A percentile compares a stretch with the other conserved stretches of the same genome.
Evolutionary conservation across 1,139 yeast genomes (phyloP).

Genomic region (Starmera stellimalicola): DNA sequence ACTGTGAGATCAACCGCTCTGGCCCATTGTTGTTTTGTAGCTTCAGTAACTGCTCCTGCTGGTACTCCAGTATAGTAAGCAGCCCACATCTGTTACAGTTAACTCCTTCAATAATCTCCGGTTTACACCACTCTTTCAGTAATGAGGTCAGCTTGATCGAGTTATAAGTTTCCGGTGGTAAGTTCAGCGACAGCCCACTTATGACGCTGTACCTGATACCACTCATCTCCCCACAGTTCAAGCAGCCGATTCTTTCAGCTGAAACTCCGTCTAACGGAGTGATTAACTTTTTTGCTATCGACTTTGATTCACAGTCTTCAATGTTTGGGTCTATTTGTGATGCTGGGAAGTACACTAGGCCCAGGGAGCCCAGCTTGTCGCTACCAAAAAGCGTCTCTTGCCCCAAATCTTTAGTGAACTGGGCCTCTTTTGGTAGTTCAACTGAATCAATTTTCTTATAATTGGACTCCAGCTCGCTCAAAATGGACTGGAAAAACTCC

Average conservation of each 20-base stretch:
- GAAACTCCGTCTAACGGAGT: slow-evolving; percentile 89
- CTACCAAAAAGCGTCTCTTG: slow-evolving; percentile 33
- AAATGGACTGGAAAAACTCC: slow-evolving; percentile 78
- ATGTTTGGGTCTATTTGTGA: slow-evolving; percentile 64
- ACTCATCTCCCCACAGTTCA: slow-evolving; percentile 85
- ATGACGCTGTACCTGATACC: slow-evolving; percentile 78
- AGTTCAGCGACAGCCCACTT: slow-evolving; percentile 71
- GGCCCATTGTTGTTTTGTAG: slow-evolving; percentile 19
- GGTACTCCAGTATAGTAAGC: slow-evolving; percentile 44
- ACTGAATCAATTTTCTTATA: slow-evolving; percentile 14
- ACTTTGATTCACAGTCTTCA: slow-evolving; percentile 28
- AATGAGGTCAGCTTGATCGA: slow-evolving; percentile 44
- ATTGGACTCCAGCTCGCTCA: slow-evolving; percentile 67
- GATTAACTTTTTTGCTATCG: slow-evolving; percentile 45
- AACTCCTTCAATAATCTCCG: slow-evolving; percentile 85
- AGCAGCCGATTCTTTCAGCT: slow-evolving; percentile 83
- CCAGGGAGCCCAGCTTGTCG: slow-evolving; percentile 43
- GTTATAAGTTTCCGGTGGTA: slow-evolving; percentile 38
- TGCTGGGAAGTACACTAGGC: slow-evolving; percentile 62
- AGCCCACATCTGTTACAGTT: slow-evolving; percentile 90
- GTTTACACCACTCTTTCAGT: slow-evolving; percentile 62
- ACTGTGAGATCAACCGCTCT: slow-evolving; percentile 35
- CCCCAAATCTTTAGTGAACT: slow-evolving; percentile 22
- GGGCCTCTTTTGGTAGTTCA: slow-evolving; percentile 15
- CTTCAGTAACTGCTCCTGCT: slow-evolving; percentile 32